Percentiles rank a stretch among this genome's conserved stretches.
Conservation (phyloP, 2,329 filamentous ascomycete genomes). For the Fusarium sp. region DNA sequence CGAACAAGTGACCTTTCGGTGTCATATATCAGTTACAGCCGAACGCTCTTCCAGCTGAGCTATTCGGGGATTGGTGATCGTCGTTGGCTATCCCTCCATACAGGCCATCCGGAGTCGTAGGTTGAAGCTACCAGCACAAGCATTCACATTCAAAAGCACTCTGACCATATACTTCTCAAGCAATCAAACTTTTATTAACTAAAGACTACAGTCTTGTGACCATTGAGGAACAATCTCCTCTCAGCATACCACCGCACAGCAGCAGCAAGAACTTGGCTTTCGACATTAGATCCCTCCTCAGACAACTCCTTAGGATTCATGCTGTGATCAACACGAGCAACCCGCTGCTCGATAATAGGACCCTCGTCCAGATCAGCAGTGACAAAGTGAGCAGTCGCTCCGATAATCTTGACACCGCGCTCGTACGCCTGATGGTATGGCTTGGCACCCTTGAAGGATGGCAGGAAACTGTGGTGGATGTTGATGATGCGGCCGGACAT, state of each 20-base stretch:
- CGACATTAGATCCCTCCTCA: constrained; percentile 82
- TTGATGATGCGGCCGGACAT: constrained; percentile 92
- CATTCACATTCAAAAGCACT: not conserved
- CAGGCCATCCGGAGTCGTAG: not conserved
- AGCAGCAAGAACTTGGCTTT: constrained; percentile 81
- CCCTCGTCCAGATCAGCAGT: constrained; percentile 86
- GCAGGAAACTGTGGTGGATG: constrained; percentile 88
- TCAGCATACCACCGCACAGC: constrained; percentile 88
- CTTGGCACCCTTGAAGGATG: constrained; percentile 86
- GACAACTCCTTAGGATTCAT: constrained; percentile 80
- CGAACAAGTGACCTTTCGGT: constrained; percentile 41
- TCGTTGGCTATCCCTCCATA: not conserved
- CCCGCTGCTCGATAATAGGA: constrained; percentile 86
- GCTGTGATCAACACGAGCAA: constrained; percentile 78
- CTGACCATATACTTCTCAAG: not conserved
- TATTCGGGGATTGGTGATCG: constrained; percentile 31
- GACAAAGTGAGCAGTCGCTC: constrained; percentile 85
- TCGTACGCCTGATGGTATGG: constrained; percentile 90
- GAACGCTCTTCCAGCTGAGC: constrained; percentile 43
- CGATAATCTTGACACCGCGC: constrained; percentile 87
- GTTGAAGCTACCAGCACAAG: not conserved
- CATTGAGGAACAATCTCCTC: constrained; percentile 79
- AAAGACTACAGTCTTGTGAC: constrained; percentile 82
- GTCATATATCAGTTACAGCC: constrained; percentile 32
- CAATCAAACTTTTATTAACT: constrained; percentile 39